Base-by-base conservation (phyloP, 106 monocot species). In the Phalaenopsis equestris region DNA sequence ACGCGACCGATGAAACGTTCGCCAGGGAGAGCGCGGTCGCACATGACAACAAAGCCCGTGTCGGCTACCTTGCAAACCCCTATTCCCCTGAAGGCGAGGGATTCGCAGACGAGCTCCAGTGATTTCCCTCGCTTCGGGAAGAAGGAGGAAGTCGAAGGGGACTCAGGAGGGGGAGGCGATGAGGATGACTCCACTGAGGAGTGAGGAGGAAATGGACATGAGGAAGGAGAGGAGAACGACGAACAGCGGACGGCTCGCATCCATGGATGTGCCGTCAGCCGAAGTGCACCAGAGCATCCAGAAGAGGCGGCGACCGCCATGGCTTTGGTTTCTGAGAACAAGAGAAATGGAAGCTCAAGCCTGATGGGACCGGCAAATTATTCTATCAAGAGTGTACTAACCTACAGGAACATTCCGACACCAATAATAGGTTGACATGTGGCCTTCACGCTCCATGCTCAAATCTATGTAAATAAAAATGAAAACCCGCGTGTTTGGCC, bases 1-100 rank as follows among this genome's bases (percentile, higher is more conserved):
- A 98, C 89, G 56, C 92, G 94, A 80, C 89, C 98, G 41, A 94
- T 17, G 81, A 98, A 94, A 45, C 88, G 89, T 86, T 98, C 98
- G 73, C 92, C 92, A 4, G 92, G 92, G 45, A 92, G 86, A 58
- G 89, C 92, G 15, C 86, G 87, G 74, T 97, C 96, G 84, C 96
- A 97, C 90, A 97, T 87, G 75, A 97, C 61, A 74, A 94, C 88
- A 86, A 94, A 94, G 41, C 87, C 87, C 4, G 86, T 87, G 75
- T 81, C 87, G 47, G 88, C 80, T 56, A 78, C 90, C 87, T 88
- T 92, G 83, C 92, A 92, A 11, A 90, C 80, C 57, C 92, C 92
- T 78, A 84, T 92, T 5, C 87, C 92, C 73, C 89, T 92, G 82
- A 89, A 92, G 15, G 89, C 92, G 15, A 92, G 77, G 10, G 84